Conservation (phyloP, 768 basidiomycete genomes). For the Dentipellis fragilis region DNA sequence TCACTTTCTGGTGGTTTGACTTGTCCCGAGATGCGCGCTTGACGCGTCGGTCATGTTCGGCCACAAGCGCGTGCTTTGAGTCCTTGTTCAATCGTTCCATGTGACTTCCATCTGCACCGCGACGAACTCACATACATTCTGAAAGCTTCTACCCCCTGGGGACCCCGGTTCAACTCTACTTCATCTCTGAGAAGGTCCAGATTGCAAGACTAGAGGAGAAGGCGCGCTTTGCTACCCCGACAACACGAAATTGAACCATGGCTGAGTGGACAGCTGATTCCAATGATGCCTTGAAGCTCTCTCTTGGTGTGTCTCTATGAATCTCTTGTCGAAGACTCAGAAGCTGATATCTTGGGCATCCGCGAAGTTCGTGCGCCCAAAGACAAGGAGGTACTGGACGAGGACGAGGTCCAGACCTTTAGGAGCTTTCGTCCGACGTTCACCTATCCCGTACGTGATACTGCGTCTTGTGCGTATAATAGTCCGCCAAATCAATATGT, state of each 20-base stretch:
- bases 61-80: not conserved
- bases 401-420: conserved; percentile 46
- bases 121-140: not conserved
- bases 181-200: not conserved
- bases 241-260: not conserved
- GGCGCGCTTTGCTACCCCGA: too few species aligned
- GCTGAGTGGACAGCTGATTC: conserved; percentile 73
- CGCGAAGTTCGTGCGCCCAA: conserved; percentile 55
- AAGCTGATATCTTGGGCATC: not conserved
- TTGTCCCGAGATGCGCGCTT: too few species aligned
- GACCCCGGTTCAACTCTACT: not conserved
- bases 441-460: conserved; percentile 75
- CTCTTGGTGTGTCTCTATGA: conserved; percentile 45
- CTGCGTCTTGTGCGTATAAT: not conserved
- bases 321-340: not conserved
- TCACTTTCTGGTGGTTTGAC: too few species aligned
- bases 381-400: conserved; percentile 48
- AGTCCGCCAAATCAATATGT: not conserved
- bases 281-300: conserved; percentile 66
- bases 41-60: not conserved
- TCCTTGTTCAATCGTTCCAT: not conserved
- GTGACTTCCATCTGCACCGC: not conserved
- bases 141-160: not conserved
- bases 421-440: conserved; percentile 77
- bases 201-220: too few species aligned